Percentiles rank a stretch among this genome's conserved stretches.
phyloP scores from a whole-genome alignment of 176 grass and related monocot genomes.

The Juncus effusus region DNA sequence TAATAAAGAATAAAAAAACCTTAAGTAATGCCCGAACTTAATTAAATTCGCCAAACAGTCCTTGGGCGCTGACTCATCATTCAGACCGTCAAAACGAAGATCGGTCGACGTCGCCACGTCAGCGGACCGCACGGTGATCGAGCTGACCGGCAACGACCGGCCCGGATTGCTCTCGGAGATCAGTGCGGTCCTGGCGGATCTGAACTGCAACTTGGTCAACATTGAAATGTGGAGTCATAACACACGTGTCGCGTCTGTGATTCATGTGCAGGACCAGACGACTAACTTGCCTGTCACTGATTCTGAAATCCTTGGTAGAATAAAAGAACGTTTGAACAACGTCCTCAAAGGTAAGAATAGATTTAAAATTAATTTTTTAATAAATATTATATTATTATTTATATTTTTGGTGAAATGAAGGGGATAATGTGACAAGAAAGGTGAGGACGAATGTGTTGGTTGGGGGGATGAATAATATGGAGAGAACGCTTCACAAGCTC shows the following conservation, averaged over 20 bases:
- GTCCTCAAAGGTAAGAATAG: conserved; percentile 43
- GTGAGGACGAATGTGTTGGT: conserved; percentile 34
- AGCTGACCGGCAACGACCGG: conserved; percentile 66
- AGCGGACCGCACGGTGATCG: conserved; percentile 53
- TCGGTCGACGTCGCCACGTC: conserved; percentile 61
- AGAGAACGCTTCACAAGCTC: conserved; percentile 73
- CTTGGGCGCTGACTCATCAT: conserved; percentile 59
- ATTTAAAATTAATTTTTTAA: too few species aligned
- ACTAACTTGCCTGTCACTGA: conserved; percentile 44
- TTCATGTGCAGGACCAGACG: conserved; percentile 58
- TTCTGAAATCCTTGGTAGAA: conserved; percentile 28
- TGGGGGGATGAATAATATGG: conserved; percentile 29
- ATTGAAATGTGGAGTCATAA: conserved; percentile 89
- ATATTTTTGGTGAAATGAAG: too few species aligned
- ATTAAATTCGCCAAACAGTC: conserved; percentile 39
- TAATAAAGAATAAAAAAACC: not conserved
- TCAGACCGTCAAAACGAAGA: conserved; percentile 47
- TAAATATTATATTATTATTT: too few species aligned
- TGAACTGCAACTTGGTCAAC: conserved; percentile 71
- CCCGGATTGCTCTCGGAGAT: conserved; percentile 87
- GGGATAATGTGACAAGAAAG: conserved; percentile 26
- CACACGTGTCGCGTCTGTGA: conserved; percentile 58
- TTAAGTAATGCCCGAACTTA: not conserved
- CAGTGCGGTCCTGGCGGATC: conserved; percentile 55
- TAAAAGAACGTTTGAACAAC: conserved; percentile 45